Conservation (phyloP, 768 basidiomycete genomes). For the Hydnomerulius pinastri region DNA sequence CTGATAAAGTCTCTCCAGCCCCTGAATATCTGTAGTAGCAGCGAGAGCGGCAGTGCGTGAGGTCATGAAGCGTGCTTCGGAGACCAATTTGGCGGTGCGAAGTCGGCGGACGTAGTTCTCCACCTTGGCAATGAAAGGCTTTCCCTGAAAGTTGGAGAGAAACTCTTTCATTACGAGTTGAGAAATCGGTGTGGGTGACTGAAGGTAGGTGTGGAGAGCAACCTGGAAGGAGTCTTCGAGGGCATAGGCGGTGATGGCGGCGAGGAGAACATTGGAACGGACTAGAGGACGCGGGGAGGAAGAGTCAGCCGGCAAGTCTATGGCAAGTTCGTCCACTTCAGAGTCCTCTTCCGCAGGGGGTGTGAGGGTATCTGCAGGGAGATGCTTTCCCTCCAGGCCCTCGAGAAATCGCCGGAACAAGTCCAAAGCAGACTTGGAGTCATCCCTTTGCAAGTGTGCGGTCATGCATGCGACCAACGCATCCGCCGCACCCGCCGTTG, state of each 20-base stretch:
- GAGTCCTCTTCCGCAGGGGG: slow-evolving; percentile 13
- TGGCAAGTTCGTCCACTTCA: slow-evolving; percentile 27
- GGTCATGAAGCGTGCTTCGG: slow-evolving; percentile 49
- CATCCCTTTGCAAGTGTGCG: slow-evolving; percentile 40
- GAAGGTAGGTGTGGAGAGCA: slow-evolving; percentile 49
- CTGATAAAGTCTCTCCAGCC: slow-evolving; percentile 51
- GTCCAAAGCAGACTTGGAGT: slow-evolving; percentile 44
- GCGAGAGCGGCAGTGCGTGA: slow-evolving; percentile 52
- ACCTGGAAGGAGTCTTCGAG: slow-evolving; percentile 57
- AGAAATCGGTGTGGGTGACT: slow-evolving; percentile 39
- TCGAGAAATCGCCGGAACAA: slow-evolving; percentile 45
- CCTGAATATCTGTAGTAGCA: slow-evolving; percentile 27
- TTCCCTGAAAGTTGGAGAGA: slow-evolving; percentile 39
- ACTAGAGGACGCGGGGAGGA: slow-evolving; percentile 11
- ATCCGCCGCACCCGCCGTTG: slow-evolving; percentile 44
- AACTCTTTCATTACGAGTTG: slow-evolving; percentile 39
- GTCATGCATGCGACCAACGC: slow-evolving; percentile 55
- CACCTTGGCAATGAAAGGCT: slow-evolving; percentile 42
- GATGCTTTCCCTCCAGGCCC: slow-evolving; percentile 18
- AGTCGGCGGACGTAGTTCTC: slow-evolving; percentile 48
- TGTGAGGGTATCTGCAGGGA: slow-evolving; percentile 13
- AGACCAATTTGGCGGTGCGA: slow-evolving; percentile 51
- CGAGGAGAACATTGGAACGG: slow-evolving; percentile 46
- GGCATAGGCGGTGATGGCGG: slow-evolving; percentile 61
- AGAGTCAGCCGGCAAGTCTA: slow-evolving; percentile 21